Evolutionary conservation across 2,329 filamentous ascomycete genomes (phyloP).

Genomic region (Stromatinia cepivora): DNA sequence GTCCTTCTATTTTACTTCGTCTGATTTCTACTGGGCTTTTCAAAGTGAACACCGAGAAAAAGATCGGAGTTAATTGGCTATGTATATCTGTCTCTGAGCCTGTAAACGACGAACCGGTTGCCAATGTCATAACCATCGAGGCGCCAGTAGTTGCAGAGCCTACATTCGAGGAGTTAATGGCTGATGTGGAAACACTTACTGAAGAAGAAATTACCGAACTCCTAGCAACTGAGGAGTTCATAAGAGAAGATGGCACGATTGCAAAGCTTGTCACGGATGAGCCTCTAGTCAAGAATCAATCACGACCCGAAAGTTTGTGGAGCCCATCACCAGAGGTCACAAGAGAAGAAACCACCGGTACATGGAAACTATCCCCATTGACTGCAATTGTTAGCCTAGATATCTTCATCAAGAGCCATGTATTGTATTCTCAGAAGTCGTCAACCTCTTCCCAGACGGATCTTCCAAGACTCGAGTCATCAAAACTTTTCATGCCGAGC

Average conservation of each 20-base stretch:
- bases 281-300: background rate
- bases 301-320: background rate
- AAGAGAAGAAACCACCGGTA: background rate
- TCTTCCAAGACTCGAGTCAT: conserved; percentile 7
- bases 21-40: conserved; percentile 31
- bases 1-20: conserved; percentile 20
- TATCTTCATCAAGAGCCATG: conserved; percentile 7
- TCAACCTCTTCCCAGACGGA: background rate
- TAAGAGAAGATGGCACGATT: too few species aligned
- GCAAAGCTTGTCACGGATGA: background rate
- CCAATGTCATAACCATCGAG: background rate
- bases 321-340: background rate
- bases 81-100: background rate
- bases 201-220: conserved; percentile 9
- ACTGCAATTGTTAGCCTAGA: background rate
- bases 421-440: background rate
- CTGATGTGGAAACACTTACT: conserved; percentile 5
- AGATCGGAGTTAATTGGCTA: conserved; percentile 3
- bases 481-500: background rate
- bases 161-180: conserved; percentile 5
- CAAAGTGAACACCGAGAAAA: background rate
- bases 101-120: background rate
- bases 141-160: background rate
- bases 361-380: background rate
- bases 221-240: background rate